Evolutionary conservation across 768 basidiomycete species (phyloP), one percentile per base, ranked within the genome.

Genomic region (Dioszegia crocea): DNA sequence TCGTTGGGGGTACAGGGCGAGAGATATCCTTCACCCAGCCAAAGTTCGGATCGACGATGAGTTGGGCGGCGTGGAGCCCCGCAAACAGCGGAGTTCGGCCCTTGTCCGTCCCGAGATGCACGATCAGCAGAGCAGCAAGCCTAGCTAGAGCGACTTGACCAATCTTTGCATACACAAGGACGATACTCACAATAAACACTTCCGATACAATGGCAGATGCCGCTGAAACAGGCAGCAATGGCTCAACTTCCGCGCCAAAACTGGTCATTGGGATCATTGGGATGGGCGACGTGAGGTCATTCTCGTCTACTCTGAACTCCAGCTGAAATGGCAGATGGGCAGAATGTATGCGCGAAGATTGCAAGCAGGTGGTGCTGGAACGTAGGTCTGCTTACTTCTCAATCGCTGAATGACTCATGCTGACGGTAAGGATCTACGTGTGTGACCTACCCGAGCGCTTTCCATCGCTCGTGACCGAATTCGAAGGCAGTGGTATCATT

Each of bases 261-360:
- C 62, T 62, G n/a, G 49, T 61, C 3, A 88, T 98, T 38, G 93
- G 93, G 1, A 80, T 96, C 51, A 96, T 96, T 61, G 93, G 94
- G 1, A 96, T 97, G 92, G 93, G 93, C 0, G 89, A 88, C 62
- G 74, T 68, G 40, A 61, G 71, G 60, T 17, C 19, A 23, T 11
- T 36, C 43, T n/a, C 48, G 5, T 14, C 29, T 19, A 26, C 12
- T 24, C 5, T 14, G 17, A 27, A 12, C 26, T 43, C 33, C 30
- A 33, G 40, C 40, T 49, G 30, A 33, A 29, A 11, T 38, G 29
- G 40, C 41, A 73, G 49, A 98, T 98, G 94, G 94, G 94, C 1
- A 81, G 80, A 70, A 91, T 98, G 91, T 98, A 97, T 74, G 91
- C 91, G 0, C 82, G 81, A 17, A 74, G 80, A n/a, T 80, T 99